Evolutionary conservation across 176 grass and related monocot species (phyloP).

Genomic region (Avena sativa): DNA sequence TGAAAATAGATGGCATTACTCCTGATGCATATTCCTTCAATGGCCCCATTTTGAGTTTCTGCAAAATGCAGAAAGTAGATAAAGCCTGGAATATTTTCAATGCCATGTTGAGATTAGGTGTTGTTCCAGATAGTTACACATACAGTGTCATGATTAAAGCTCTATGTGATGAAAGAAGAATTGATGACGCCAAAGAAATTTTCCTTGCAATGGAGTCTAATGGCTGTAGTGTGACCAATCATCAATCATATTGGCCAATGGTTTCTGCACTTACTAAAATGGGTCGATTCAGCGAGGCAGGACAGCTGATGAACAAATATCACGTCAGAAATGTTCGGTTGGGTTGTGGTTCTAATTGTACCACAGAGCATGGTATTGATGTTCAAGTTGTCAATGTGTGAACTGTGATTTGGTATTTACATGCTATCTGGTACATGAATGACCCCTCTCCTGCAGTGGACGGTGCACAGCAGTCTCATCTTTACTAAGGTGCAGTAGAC

Average conservation of each 20-base stretch:
- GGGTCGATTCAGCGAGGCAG: constrained; percentile 51
- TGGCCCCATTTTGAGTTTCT: constrained; percentile 67
- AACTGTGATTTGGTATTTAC: constrained; percentile 12
- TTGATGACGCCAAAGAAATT: constrained; percentile 73
- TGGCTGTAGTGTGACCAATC: constrained; percentile 21
- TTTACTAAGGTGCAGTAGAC: constrained; percentile 24
- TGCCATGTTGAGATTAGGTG: constrained; percentile 66
- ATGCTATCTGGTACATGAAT: constrained; percentile 34
- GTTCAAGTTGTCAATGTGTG: constrained; percentile 40
- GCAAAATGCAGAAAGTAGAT: constrained; percentile 59
- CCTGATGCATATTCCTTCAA: constrained; percentile 84
- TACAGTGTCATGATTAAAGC: constrained; percentile 71
- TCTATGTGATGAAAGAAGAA: constrained; percentile 66
- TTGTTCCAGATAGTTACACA: constrained; percentile 58
- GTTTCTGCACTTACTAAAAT: constrained; percentile 52
- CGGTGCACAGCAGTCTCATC: neutral
- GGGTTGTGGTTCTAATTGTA: constrained; percentile 11
- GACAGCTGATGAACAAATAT: constrained; percentile 54
- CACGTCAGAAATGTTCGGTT: constrained; percentile 37
- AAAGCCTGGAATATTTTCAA: constrained; percentile 61
- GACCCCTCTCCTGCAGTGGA: constrained; percentile 2
- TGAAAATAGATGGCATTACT: constrained; percentile 67
- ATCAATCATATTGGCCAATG: constrained; percentile 51
- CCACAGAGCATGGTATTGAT: constrained; percentile 11
- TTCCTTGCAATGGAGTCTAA: constrained; percentile 54